phyloP scores from a whole-genome alignment of 2,329 filamentous ascomycete species.

The Trichoderma atroviride region DNA sequence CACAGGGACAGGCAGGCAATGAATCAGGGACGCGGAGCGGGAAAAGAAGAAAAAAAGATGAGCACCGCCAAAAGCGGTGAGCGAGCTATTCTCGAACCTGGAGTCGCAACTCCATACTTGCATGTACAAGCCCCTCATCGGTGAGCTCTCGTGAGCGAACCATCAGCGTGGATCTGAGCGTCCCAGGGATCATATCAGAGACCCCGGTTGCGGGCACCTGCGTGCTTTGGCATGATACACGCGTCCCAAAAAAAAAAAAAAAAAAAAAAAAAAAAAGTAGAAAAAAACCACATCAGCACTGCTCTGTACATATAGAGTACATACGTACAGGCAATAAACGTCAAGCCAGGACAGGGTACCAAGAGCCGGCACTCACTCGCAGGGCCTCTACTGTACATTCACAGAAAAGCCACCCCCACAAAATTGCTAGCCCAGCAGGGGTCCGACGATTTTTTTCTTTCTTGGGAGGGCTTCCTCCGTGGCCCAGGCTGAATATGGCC shows the following conservation, averaged over 20 bases:
- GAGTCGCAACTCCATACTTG: neutral
- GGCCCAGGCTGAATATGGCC: constrained; percentile 4
- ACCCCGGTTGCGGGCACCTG: no score
- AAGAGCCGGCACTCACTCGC: constrained; percentile 17
- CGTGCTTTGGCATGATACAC: neutral
- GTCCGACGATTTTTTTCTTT: neutral
- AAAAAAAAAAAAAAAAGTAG: no score
- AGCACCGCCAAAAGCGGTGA: constrained; percentile 21
- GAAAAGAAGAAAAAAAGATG: neutral
- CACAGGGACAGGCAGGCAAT: neutral
- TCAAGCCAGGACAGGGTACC: neutral
- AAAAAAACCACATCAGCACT: neutral
- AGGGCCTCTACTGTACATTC: neutral
- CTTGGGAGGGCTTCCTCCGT: constrained; percentile 10
- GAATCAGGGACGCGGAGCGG: neutral
- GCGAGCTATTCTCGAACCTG: constrained; percentile 3
- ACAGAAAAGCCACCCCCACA: constrained; percentile 24
- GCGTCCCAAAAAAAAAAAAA: neutral
- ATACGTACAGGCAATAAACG: neutral
- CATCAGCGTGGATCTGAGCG: constrained; percentile 19
- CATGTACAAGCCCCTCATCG: neutral
- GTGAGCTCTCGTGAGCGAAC: constrained; percentile 19
- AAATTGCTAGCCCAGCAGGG: constrained; percentile 18
- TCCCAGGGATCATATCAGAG: constrained; percentile 7
- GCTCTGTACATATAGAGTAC: neutral